Conservation (phyloP, 2,329 filamentous ascomycete genomes). For the Colletotrichum scovillei region DNA sequence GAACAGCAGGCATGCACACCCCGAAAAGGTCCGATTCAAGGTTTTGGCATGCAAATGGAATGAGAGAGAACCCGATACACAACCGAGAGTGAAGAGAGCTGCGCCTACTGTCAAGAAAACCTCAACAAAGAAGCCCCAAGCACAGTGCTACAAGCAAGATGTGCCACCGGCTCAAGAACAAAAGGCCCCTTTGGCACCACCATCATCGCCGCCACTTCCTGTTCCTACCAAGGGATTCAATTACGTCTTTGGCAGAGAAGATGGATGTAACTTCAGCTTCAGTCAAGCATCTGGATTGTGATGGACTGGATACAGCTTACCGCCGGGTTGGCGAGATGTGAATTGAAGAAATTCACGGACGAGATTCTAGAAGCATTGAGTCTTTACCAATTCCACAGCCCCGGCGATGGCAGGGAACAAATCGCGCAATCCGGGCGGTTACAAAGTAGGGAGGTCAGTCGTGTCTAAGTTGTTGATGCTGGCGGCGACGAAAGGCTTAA, state of each 20-base stretch:
- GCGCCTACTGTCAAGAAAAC: background rate
- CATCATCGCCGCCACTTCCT: background rate
- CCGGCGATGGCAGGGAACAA: background rate
- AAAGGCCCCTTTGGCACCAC: background rate
- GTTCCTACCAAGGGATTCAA: background rate
- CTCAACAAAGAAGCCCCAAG: slow-evolving; percentile 2
- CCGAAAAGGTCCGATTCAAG: slow-evolving; percentile 52
- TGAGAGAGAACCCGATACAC: background rate
- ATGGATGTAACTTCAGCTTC: background rate
- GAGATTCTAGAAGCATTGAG: background rate
- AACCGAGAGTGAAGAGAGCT: background rate
- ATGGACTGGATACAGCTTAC: background rate
- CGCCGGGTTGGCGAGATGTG: background rate
- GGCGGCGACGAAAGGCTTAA: too few species aligned
- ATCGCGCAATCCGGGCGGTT: background rate
- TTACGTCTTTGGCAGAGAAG: background rate
- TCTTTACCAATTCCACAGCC: background rate
- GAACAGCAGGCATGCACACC: slow-evolving; percentile 45
- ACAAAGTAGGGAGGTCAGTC: too few species aligned
- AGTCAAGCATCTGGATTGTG: background rate
- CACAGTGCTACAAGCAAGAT: background rate
- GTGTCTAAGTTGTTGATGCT: too few species aligned
- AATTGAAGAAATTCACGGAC: background rate
- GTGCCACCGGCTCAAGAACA: background rate
- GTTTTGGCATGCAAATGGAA: slow-evolving; percentile 55